Conservation (phyloP, 306 rosid genomes). For the Prunus persica region DNA sequence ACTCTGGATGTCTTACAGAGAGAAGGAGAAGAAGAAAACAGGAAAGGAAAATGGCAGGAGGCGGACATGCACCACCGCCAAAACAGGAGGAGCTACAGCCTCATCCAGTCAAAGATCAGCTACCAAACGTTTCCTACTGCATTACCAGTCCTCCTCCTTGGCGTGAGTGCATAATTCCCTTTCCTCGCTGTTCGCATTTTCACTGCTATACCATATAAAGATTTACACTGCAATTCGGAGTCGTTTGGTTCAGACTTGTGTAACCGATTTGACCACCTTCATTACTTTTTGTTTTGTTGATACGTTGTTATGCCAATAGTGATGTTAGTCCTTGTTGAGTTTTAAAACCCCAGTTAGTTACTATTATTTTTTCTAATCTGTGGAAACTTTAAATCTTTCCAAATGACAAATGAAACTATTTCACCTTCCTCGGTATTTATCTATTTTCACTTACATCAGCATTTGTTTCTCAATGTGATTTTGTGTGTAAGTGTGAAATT, state of each 20-base stretch:
- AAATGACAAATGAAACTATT: neutral
- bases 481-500: conserved; percentile 13
- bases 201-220: neutral
- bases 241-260: neutral
- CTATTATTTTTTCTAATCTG: too few relatives aligned
- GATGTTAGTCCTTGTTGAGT: neutral
- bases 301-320: neutral
- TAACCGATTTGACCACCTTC: too few relatives aligned
- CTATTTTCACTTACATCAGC: neutral
- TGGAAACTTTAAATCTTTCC: neutral
- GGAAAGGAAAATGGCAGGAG: conserved; percentile 52
- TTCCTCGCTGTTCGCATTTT: neutral
- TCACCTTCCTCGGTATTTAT: neutral
- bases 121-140: conserved; percentile 83
- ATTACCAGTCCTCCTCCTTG: conserved; percentile 99
- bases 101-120: conserved; percentile 84
- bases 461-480: conserved; percentile 24
- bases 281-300: neutral
- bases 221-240: neutral
- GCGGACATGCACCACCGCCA: conserved; percentile 72
- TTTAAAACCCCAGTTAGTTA: too few relatives aligned
- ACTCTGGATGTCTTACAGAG: conserved; percentile 14
- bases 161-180: conserved; percentile 59
- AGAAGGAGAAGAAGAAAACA: conserved; percentile 11
- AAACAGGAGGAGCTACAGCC: conserved; percentile 90